Percentiles rank a stretch among this genome's conserved stretches.
Evolutionary conservation across 805 yeast genomes (phyloP).

Genomic region (Zygosaccharomyces kombuchaensis): DNA sequence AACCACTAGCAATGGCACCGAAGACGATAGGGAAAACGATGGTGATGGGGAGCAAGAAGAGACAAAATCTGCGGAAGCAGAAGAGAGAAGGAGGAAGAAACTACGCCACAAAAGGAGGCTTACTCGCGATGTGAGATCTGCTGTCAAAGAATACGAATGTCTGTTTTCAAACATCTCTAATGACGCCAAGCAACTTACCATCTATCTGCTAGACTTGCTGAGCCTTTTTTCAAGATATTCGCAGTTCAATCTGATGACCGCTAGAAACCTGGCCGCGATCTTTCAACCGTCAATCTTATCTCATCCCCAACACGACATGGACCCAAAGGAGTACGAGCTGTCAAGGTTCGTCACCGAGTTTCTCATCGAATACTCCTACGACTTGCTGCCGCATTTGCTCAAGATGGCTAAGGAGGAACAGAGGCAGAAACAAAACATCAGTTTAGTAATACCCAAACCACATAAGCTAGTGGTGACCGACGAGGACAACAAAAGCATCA

Average conservation of each 20-base stretch:
- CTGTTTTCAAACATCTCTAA: slow-evolving; percentile 68
- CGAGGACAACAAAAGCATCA: slow-evolving; percentile 10
- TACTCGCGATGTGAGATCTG: slow-evolving; percentile 59
- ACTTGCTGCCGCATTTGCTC: slow-evolving; percentile 57
- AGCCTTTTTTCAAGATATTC: slow-evolving; percentile 80
- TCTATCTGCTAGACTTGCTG: slow-evolving; percentile 80
- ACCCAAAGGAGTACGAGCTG: slow-evolving; percentile 84
- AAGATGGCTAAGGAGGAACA: slow-evolving; percentile 32
- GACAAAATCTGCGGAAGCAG: slow-evolving; percentile 21
- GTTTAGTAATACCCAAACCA: slow-evolving; percentile 9
- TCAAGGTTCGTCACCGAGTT: slow-evolving; percentile 86
- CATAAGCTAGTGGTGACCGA: slow-evolving; percentile 12
- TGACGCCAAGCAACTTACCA: slow-evolving; percentile 74
- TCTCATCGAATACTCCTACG: slow-evolving; percentile 78
- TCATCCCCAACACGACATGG: slow-evolving; percentile 89
- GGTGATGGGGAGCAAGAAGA: slow-evolving; percentile 20
- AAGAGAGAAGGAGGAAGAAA: slow-evolving; percentile 37
- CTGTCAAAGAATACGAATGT: slow-evolving; percentile 65
- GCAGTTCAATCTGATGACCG: slow-evolving; percentile 80
- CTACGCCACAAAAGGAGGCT: slow-evolving; percentile 52
- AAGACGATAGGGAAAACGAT: slow-evolving; percentile 17
- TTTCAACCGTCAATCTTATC: slow-evolving; percentile 95
- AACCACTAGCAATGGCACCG: not conserved
- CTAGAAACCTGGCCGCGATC: slow-evolving; percentile 88
- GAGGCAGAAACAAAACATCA: slow-evolving; percentile 1